Conservation (phyloP, 1,139 yeast species). For the Sugiyamaella castrensis region DNA sequence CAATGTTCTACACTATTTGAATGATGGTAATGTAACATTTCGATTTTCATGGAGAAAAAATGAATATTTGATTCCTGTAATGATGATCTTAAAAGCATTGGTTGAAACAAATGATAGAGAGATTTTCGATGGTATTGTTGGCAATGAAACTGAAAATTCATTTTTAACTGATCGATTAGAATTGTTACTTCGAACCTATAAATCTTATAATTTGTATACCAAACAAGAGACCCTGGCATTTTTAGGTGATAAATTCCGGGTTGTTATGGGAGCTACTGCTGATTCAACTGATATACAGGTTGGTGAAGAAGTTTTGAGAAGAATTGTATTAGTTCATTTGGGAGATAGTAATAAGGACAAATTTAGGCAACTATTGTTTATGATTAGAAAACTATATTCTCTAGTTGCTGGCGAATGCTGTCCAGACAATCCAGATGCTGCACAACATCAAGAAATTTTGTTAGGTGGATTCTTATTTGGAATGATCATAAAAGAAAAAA, state of each 20-base stretch:
- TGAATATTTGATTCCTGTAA: conserved; percentile 89
- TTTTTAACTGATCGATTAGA: conserved; percentile 98
- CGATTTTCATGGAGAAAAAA: conserved; percentile 96
- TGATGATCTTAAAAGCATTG: conserved; percentile 88
- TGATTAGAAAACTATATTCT: conserved; percentile 92
- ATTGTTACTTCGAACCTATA: conserved; percentile 81
- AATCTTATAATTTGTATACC: conserved; percentile 71
- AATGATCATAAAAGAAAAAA: conserved; percentile 93
- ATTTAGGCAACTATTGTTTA: conserved; percentile 80
- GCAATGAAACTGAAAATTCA: conserved; percentile 80
- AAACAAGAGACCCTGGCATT: conserved; percentile 88
- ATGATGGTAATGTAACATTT: conserved; percentile 94
- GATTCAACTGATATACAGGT: conserved; percentile 88
- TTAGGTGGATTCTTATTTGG: conserved; percentile 96
- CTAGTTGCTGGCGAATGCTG: conserved; percentile 96
- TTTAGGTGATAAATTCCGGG: conserved; percentile 92
- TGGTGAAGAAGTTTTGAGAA: conserved; percentile 75
- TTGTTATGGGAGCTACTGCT: conserved; percentile 85
- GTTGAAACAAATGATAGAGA: conserved; percentile 90
- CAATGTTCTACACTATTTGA: conserved; percentile 89
- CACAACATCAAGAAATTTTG: conserved; percentile 96
- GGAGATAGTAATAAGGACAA: conserved; percentile 63
- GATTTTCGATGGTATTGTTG: conserved; percentile 93
- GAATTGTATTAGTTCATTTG: conserved; percentile 89
- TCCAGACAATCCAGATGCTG: conserved; percentile 98